Evolutionary conservation across 805 yeast genomes (phyloP).

Genomic region (Hanseniaspora valbyensis): DNA sequence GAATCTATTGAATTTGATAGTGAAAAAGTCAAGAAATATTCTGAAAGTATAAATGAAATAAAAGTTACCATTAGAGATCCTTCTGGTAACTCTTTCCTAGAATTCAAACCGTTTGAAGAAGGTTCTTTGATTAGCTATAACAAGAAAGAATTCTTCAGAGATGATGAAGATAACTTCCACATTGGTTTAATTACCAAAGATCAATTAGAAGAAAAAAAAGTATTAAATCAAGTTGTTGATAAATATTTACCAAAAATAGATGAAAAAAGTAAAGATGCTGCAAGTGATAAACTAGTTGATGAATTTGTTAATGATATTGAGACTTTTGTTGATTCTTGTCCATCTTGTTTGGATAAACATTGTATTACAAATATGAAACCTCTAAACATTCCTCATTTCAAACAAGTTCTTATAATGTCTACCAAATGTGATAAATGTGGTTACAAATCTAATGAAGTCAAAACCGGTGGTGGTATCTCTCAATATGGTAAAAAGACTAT

Average conservation of each 20-base stretch:
- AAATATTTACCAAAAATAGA: constrained; percentile 14
- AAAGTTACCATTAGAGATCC: constrained; percentile 64
- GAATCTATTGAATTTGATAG: constrained; percentile 8
- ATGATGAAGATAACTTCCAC: constrained; percentile 76
- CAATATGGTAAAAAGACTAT: constrained; percentile 66
- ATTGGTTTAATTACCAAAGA: constrained; percentile 66
- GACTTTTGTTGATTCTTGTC: constrained; percentile 83
- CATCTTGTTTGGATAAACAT: constrained; percentile 60
- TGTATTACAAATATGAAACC: constrained; percentile 95
- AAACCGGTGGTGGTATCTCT: constrained; percentile 96
- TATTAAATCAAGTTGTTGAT: constrained; percentile 14
- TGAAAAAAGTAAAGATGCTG: constrained; percentile 40
- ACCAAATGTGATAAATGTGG: constrained; percentile 90
- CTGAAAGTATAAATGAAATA: constrained; percentile 47
- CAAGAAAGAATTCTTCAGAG: constrained; percentile 65
- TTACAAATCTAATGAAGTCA: constrained; percentile 91
- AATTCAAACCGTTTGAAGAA: constrained; percentile 66
- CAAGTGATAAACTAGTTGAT: constrained; percentile 70
- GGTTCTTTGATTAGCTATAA: constrained; percentile 77
- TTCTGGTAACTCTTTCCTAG: constrained; percentile 95
- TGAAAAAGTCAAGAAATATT: constrained; percentile 9
- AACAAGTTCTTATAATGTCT: constrained; percentile 93
- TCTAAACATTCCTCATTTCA: constrained; percentile 93
- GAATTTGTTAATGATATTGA: constrained; percentile 85
- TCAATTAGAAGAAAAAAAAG: constrained; percentile 36